phyloP scores from a whole-genome alignment of 1,284 basidiomycete genomes.

The Mycena citricolor region DNA sequence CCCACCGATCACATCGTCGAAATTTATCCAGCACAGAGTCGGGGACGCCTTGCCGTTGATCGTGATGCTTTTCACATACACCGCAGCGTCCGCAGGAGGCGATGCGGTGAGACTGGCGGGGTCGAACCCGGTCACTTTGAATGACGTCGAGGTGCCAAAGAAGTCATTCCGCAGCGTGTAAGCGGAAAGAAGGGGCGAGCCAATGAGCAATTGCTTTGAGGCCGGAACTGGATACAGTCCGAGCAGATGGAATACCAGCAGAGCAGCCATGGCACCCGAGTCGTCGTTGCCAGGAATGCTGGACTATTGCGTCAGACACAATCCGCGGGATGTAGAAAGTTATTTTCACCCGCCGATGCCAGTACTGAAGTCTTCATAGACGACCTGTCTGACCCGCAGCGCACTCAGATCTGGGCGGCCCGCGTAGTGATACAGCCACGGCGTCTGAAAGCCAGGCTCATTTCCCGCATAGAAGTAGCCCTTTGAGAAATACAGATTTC shows the following conservation, averaged over 20 bases:
- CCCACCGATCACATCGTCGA: constrained; percentile 41
- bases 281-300: constrained; percentile 57
- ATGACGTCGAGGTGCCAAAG: constrained; percentile 38
- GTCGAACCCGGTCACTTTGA: constrained; percentile 43
- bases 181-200: constrained; percentile 47
- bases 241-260: constrained; percentile 52
- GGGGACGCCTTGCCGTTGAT: constrained; percentile 38
- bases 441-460: constrained; percentile 48
- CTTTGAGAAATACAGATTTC: constrained; percentile 45
- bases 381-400: constrained; percentile 45
- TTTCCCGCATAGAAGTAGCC: constrained; percentile 50
- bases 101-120: constrained; percentile 31
- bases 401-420: constrained; percentile 48
- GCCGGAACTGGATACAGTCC: constrained; percentile 55
- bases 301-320: not conserved
- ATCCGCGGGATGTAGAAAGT: not conserved
- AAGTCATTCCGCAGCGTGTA: constrained; percentile 42
- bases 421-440: constrained; percentile 49
- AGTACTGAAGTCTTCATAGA: constrained; percentile 48
- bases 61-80: constrained; percentile 44
- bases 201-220: constrained; percentile 45
- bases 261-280: constrained; percentile 52
- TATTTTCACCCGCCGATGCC: constrained; percentile 39
- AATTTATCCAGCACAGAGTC: constrained; percentile 45
- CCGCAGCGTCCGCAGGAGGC: constrained; percentile 37